Percentiles rank a stretch among this genome's conserved stretches.
Evolutionary conservation across 805 yeast genomes (phyloP).

Genomic region (Barnettozyma botsteinii): DNA sequence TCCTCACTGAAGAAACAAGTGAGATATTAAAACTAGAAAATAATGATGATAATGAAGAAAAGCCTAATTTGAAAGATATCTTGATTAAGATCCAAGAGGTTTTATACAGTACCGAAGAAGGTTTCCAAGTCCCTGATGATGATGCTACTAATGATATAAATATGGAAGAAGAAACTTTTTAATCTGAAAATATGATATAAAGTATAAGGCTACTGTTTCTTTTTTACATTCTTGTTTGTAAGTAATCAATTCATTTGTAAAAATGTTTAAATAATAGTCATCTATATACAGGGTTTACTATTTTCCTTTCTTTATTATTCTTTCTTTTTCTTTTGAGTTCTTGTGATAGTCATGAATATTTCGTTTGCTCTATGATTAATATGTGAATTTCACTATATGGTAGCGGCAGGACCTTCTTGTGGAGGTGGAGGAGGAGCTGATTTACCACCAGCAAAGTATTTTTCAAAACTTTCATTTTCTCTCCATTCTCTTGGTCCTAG

Average conservation of each 20-base stretch:
- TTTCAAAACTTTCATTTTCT: conserved; percentile 83
- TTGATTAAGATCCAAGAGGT: conserved; percentile 66
- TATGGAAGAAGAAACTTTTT: conserved; percentile 34
- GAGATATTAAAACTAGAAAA: conserved; percentile 39
- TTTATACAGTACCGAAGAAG: conserved; percentile 77
- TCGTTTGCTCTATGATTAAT: too few species aligned
- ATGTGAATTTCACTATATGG: neutral
- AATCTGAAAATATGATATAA: neutral
- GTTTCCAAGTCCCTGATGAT: conserved; percentile 60
- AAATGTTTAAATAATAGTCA: neutral
- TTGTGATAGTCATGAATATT: too few species aligned
- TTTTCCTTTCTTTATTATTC: neutral
- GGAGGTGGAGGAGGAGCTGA: conserved; percentile 19
- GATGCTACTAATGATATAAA: conserved; percentile 24
- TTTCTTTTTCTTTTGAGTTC: neutral
- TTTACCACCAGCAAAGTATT: conserved; percentile 49
- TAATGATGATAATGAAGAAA: conserved; percentile 20
- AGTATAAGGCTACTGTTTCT: neutral
- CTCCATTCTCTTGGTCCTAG: conserved; percentile 76
- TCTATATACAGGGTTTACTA: conserved; percentile 2
- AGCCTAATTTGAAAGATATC: conserved; percentile 35
- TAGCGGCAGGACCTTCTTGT: conserved; percentile 2
- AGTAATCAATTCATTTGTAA: neutral
- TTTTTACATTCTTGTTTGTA: too few species aligned
- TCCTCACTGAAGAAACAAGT: conserved; percentile 59